phyloP scores from a whole-genome alignment of 495 filamentous ascomycete genomes.

The Talaromyces adpressus region DNA sequence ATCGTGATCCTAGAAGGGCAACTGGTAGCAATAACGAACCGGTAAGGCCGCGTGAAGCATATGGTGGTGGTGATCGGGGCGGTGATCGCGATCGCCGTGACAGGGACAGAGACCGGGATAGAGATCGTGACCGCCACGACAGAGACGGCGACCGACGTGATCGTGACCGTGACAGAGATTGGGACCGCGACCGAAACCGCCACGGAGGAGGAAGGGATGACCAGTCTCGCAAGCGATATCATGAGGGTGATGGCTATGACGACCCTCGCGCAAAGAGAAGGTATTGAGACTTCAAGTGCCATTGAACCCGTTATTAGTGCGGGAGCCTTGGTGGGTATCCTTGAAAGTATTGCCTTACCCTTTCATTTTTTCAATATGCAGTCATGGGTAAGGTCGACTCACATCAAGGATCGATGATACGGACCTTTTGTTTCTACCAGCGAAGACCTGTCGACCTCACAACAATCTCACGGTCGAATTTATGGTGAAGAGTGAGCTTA shows the following conservation, averaged over 20 bases:
- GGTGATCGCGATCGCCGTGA: constrained; percentile 54
- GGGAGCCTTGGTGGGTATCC: constrained; percentile 44
- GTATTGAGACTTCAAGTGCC: constrained; percentile 45
- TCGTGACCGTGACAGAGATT: constrained; percentile 39
- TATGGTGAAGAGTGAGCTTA: constrained; percentile 5
- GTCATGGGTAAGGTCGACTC: constrained; percentile 55
- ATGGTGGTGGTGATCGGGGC: constrained; percentile 47
- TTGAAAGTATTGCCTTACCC: constrained; percentile 31
- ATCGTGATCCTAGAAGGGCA: constrained; percentile 39
- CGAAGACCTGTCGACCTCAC: not conserved
- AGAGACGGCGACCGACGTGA: constrained; percentile 44
- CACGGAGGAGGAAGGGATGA: constrained; percentile 55
- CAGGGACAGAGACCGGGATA: constrained; percentile 50
- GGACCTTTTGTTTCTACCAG: constrained; percentile 4
- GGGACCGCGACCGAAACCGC: constrained; percentile 38
- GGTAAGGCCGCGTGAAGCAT: constrained; percentile 41
- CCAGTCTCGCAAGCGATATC: constrained; percentile 48
- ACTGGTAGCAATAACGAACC: constrained; percentile 51
- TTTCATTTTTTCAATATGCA: constrained; percentile 45
- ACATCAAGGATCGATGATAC: constrained; percentile 5
- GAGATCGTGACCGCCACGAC: constrained; percentile 40
- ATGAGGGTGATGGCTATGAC: constrained; percentile 58
- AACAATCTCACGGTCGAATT: not conserved
- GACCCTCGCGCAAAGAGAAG: constrained; percentile 73
- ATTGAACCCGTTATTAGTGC: constrained; percentile 20